phyloP scores from a whole-genome alignment of 1,284 basidiomycete genomes.

The Phaffia rhodozyma region DNA sequence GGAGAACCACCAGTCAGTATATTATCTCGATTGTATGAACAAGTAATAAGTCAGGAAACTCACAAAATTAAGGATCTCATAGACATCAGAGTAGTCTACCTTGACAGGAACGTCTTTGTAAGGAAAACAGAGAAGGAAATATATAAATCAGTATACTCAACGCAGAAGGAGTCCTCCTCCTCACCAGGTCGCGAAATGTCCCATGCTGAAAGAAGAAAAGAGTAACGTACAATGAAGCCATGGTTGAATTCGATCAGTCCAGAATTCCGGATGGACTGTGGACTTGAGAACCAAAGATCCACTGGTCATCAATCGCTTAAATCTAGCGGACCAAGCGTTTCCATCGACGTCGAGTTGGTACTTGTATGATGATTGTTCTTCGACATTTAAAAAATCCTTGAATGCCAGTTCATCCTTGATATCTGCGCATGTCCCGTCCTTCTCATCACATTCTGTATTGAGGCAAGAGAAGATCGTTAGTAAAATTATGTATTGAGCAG shows the following conservation, averaged over 20 bases:
- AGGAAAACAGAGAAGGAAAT: not conserved
- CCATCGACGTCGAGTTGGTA: conserved; percentile 29
- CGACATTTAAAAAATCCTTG: conserved; percentile 26
- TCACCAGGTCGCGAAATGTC: too few species aligned
- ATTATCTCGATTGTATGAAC: too few species aligned
- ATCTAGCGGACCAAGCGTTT: conserved; percentile 57
- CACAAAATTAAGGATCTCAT: conserved; percentile 13
- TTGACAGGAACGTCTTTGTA: conserved; percentile 12
- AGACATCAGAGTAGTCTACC: conserved; percentile 15
- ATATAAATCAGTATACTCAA: too few species aligned
- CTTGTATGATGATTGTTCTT: conserved; percentile 7
- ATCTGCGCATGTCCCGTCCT: conserved; percentile 19
- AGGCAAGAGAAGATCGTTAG: conserved; percentile 1
- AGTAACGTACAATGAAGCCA: conserved; percentile 35
- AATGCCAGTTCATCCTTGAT: conserved; percentile 25
- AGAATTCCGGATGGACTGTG: conserved; percentile 19
- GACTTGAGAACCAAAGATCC: conserved; percentile 32
- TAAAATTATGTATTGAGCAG: not conserved
- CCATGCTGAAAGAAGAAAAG: not conserved
- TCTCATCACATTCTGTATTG: conserved; percentile 19
- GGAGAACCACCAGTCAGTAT: too few species aligned
- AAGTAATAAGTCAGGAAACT: too few species aligned
- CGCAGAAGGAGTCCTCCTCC: too few species aligned
- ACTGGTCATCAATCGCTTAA: conserved; percentile 33
- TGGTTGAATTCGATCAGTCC: conserved; percentile 19